These are phyloP conservation scores for Leccinum boreale DNA, from an alignment of 768 basidiomycete species.

Conservation along the genomic window DNA sequence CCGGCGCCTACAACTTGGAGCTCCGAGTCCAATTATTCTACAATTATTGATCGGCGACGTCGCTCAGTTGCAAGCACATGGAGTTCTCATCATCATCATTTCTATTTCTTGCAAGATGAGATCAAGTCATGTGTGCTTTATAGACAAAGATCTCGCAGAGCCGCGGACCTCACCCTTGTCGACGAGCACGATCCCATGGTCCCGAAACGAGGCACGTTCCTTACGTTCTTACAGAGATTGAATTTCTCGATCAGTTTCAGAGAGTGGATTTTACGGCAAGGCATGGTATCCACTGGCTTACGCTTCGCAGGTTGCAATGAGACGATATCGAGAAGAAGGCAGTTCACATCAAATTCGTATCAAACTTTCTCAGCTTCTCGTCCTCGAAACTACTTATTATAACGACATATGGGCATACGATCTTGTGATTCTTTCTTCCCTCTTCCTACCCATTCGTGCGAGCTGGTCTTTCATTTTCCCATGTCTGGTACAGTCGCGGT, in stretches of 20 bases:
- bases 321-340: not conserved
- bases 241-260: not conserved
- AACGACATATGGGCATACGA: not conserved
- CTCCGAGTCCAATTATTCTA: not conserved
- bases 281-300: not conserved
- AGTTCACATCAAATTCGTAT: not conserved
- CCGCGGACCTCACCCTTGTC: not conserved
- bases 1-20: not conserved
- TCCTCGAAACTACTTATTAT: constrained; percentile 3
- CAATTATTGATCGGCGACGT: not conserved
- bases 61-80: not conserved
- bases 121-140: not conserved
- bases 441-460: not conserved
- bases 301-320: not conserved
- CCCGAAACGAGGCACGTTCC: not conserved
- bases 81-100: not conserved
- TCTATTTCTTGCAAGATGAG: not conserved
- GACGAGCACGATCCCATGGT: not conserved
- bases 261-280: not conserved
- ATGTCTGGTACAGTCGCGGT: not conserved
- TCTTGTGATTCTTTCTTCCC: not conserved
- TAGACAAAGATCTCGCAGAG: not conserved
- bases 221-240: not conserved
- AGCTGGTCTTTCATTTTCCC: not conserved
- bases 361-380: not conserved